Conservation (phyloP, 805 yeast genomes). For the Lipomyces starkeyi region DNA sequence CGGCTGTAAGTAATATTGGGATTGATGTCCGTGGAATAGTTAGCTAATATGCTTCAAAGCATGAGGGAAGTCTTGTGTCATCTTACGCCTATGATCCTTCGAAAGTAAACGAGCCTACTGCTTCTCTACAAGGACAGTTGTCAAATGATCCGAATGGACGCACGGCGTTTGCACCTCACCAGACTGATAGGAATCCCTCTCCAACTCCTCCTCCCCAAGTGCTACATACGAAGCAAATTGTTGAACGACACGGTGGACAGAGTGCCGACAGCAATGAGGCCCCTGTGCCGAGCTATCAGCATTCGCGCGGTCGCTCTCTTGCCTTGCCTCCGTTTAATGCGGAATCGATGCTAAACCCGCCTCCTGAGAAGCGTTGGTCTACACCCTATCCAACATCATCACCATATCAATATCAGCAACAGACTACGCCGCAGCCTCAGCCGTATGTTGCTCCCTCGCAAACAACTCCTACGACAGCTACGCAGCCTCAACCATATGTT, state of each 20-base stretch:
- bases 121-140: neutral
- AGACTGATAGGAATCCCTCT: neutral
- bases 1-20: neutral
- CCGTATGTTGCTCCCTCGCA: neutral
- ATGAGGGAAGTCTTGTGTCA: neutral
- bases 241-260: neutral
- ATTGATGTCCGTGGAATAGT: neutral
- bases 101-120: neutral
- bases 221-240: neutral
- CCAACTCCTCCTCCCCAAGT: neutral
- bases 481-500: neutral
- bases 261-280: neutral
- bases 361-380: slow-evolving; percentile 3
- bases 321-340: neutral
- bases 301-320: slow-evolving; percentile 7
- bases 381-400: neutral
- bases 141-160: neutral
- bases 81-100: neutral
- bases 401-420: slow-evolving; percentile 2
- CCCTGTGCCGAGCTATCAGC: neutral
- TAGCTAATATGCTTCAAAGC: neutral
- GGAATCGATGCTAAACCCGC: neutral
- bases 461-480: neutral
- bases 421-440: slow-evolving; percentile 4
- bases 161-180: neutral